Conservation (phyloP, 169 alveolate species). For the Amoebophrya sp. region DNA sequence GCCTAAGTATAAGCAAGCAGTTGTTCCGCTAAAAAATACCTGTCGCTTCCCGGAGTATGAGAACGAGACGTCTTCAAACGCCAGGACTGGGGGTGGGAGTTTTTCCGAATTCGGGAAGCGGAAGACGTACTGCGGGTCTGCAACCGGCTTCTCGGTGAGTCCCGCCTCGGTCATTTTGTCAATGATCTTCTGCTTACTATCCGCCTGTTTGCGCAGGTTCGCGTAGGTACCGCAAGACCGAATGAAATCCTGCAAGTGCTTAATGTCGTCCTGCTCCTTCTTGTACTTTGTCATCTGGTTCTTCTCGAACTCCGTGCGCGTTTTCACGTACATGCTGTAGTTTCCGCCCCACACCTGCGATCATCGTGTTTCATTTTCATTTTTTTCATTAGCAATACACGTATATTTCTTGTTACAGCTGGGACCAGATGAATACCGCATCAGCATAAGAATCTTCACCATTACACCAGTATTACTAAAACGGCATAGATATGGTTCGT, state of each 20-base stretch:
- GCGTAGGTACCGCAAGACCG: slow-evolving; percentile 57
- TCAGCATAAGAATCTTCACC: too few relatives aligned
- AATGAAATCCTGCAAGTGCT: slow-evolving; percentile 84
- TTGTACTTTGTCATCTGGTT: slow-evolving; percentile 74
- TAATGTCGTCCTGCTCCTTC: slow-evolving; percentile 73
- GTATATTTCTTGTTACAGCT: too few relatives aligned
- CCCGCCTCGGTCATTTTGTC: slow-evolving; percentile 79
- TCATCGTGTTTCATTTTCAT: too few relatives aligned
- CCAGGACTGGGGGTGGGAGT: slow-evolving; percentile 74
- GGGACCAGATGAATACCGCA: too few relatives aligned
- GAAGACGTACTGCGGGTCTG: slow-evolving; percentile 74
- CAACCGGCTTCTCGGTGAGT: slow-evolving; percentile 72
- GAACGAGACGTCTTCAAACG: slow-evolving; percentile 61
- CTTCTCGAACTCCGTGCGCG: slow-evolving; percentile 74
- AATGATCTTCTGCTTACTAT: slow-evolving; percentile 80
- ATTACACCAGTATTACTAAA: too few relatives aligned
- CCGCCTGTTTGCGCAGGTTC: slow-evolving; percentile 57
- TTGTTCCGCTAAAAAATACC: not conserved
- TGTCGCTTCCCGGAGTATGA: slow-evolving; percentile 50
- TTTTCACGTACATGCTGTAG: slow-evolving; percentile 70
- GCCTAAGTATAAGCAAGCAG: too few relatives aligned
- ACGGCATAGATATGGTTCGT: too few relatives aligned
- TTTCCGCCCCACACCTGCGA: slow-evolving; percentile 3
- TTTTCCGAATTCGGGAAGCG: slow-evolving; percentile 77
- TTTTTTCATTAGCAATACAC: too few relatives aligned